Conservation (phyloP, 176 grass and related monocot species). For the Eleusine indica region DNA sequence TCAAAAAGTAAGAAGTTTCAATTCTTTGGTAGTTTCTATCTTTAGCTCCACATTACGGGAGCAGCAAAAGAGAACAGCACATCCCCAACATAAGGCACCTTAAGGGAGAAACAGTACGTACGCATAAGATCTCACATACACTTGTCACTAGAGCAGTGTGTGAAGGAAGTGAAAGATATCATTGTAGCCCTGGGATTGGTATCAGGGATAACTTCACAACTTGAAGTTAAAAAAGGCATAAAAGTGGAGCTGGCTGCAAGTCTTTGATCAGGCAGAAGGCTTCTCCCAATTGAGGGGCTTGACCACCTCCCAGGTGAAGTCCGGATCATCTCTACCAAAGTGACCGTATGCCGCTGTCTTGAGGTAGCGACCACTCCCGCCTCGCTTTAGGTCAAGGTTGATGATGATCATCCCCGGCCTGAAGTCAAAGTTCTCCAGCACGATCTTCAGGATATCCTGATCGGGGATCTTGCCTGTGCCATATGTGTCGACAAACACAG, state of each 20-base stretch:
- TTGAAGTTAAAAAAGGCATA: not conserved
- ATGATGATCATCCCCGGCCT: constrained; percentile 64
- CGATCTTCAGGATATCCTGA: constrained; percentile 53
- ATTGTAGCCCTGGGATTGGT: not conserved
- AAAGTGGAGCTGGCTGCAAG: not conserved
- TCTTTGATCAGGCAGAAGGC: constrained; percentile 33
- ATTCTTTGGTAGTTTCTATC: constrained; percentile 14
- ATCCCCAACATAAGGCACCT: constrained; percentile 20
- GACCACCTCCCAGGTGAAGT: constrained; percentile 65
- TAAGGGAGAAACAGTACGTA: not conserved
- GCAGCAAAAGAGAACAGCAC: constrained; percentile 11
- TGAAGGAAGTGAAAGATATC: not conserved
- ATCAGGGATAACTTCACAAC: not conserved
- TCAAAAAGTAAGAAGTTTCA: not conserved
- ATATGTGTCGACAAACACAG: constrained; percentile 58
- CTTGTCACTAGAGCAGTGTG: constrained; percentile 8
- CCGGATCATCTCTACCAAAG: constrained; percentile 51
- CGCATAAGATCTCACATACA: constrained; percentile 1
- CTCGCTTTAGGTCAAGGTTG: constrained; percentile 54
- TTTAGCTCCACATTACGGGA: constrained; percentile 3
- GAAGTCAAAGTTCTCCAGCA: constrained; percentile 56
- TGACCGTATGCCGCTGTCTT: constrained; percentile 57
- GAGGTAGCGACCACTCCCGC: constrained; percentile 39
- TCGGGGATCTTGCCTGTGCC: constrained; percentile 56
- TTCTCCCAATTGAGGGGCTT: constrained; percentile 59